Evolutionary conservation across 805 yeast genomes (phyloP).

Genomic region (Sugiyamaella floridensis): DNA sequence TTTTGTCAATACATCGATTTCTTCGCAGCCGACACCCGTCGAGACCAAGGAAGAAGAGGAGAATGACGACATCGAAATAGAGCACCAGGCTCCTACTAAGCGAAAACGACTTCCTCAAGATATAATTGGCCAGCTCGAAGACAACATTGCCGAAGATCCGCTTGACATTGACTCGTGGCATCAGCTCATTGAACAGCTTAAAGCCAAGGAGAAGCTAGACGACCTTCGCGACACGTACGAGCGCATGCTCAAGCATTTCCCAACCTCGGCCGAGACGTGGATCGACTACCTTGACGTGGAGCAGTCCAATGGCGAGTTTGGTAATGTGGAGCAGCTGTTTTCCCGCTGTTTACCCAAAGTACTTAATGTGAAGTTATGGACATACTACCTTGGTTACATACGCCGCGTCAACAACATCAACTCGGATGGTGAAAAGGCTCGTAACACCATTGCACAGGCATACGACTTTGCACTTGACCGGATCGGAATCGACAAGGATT

Average conservation of each 20-base stretch:
- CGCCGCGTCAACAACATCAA: slow-evolving; percentile 56
- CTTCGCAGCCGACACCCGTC: background rate
- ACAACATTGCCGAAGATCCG: slow-evolving; percentile 45
- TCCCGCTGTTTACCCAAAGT: slow-evolving; percentile 55
- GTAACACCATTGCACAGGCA: slow-evolving; percentile 68
- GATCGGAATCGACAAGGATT: slow-evolving; percentile 70
- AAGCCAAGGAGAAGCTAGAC: slow-evolving; percentile 50
- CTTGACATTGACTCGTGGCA: slow-evolving; percentile 52
- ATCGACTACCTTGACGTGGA: slow-evolving; percentile 60
- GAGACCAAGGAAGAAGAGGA: background rate
- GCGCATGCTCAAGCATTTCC: slow-evolving; percentile 56
- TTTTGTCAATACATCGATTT: no score
- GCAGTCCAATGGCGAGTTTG: slow-evolving; percentile 56
- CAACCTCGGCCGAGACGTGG: slow-evolving; percentile 70
- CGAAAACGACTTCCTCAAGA: slow-evolving; percentile 37
- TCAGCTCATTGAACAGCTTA: slow-evolving; percentile 43
- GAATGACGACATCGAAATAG: background rate
- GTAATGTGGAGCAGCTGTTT: slow-evolving; percentile 59
- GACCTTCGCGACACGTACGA: slow-evolving; percentile 54
- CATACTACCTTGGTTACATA: slow-evolving; percentile 69
- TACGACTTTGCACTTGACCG: slow-evolving; percentile 73
- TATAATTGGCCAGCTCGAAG: slow-evolving; percentile 53
- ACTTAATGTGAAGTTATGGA: slow-evolving; percentile 65
- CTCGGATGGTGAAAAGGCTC: slow-evolving; percentile 74
- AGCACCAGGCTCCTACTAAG: slow-evolving; percentile 6